A percentile compares a stretch with the other conserved stretches of the same genome.
phyloP scores from a whole-genome alignment of 1,284 basidiomycete genomes.

The Baeospora myosura region DNA sequence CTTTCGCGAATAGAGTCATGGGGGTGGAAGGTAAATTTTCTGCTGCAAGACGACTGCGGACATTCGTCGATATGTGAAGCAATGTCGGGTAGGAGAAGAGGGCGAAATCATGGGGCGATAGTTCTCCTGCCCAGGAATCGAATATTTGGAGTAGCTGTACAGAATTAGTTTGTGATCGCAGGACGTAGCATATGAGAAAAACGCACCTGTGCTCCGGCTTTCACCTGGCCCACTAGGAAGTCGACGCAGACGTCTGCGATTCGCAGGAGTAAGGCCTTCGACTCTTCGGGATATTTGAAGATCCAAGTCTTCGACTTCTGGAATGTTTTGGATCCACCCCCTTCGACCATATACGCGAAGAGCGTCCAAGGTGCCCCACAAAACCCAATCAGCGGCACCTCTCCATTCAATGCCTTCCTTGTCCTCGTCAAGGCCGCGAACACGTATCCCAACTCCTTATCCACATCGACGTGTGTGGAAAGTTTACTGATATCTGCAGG shows the following conservation, averaged over 20 bases:
- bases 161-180: conserved; percentile 2
- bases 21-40: conserved; percentile 57
- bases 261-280: conserved; percentile 64
- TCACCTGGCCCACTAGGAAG: conserved; percentile 84
- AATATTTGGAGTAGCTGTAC: conserved; percentile 86
- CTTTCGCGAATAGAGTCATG: conserved; percentile 90
- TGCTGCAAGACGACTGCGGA: conserved; percentile 51
- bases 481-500: conserved; percentile 70
- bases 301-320: conserved; percentile 90
- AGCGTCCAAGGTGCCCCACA: conserved; percentile 95
- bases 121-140: conserved; percentile 90
- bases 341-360: conserved; percentile 96
- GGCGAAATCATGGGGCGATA: conserved; percentile 79
- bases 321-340: conserved; percentile 83
- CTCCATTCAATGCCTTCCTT: conserved; percentile 68
- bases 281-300: conserved; percentile 81
- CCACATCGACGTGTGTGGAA: conserved; percentile 59
- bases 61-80: conserved; percentile 53
- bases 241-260: conserved; percentile 84
- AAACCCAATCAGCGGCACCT: conserved; percentile 92
- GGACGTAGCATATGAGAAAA: not conserved
- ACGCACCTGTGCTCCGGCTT: conserved; percentile 86
- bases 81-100: conserved; percentile 70
- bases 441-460: conserved; percentile 83
- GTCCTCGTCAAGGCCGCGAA: conserved; percentile 86